Evolutionary conservation across 2,329 filamentous ascomycete species (phyloP), one percentile per base, ranked within the genome.

Genomic region (Tolypocladium ovalisporum): DNA sequence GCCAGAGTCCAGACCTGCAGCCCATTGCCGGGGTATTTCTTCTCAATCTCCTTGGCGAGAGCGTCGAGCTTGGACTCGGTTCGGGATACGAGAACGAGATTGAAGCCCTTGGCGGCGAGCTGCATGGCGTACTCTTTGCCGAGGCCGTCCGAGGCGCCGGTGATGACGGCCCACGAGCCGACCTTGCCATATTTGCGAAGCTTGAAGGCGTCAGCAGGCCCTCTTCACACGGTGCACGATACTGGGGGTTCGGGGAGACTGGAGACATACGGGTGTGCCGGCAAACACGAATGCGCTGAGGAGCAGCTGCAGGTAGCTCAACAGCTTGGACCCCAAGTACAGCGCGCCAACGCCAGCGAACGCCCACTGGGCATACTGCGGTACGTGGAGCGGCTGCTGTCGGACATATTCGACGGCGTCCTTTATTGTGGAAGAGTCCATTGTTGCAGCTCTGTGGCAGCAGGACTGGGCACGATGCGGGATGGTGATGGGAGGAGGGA

Each of bases 91-190:
- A 99, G 89, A 61, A 99, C 78, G 65, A 97, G 79, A 75, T 97
- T 97, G 84, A 93, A 99, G 66, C 92, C 92, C 71, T 94, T 92
- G 60, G 84, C 79, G 29, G 94, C 92, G 58, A 99, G 86, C 72
- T 97, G 91, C 36, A 88, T 80, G 40, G 93, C 90, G 71, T 90
- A 99, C 76, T 99, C 94, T 75, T 96, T 97, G 70, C 94, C 94
- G 61, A 99, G 86, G 62, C 94, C 95, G 73, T 99, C 94, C 13
- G 92, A 97, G 55, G 93, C 94, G 62, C 94, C 94, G 32, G 94
- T 99, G 44, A 99, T 82, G 57, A 99, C 84, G 36, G 90, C 94
- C 92, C 93, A 99, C 58, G 88, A 92, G 61, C 93, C 93, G 67
- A 90, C 90, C 65, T 88, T 88, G 64, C 92, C 94, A 75, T 96